Conservation (phyloP, 164 flowering plant genomes). For the Stephania japonica region DNA sequence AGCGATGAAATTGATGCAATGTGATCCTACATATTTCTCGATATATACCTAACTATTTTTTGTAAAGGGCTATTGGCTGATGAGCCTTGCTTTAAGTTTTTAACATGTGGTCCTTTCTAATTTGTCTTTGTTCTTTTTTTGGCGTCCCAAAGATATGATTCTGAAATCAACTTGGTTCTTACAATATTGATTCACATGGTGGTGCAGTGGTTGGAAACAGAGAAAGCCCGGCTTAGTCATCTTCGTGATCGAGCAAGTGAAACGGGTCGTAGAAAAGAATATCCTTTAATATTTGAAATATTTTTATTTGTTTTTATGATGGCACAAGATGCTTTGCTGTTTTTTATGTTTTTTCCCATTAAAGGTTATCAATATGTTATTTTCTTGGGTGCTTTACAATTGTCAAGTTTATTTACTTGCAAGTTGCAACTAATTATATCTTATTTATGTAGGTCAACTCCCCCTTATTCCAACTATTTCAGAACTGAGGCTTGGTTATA, state of each 20-base stretch:
- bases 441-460: background rate
- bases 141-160: background rate
- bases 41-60: background rate
- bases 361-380: background rate
- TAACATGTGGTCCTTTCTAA: background rate
- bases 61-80: background rate
- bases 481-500: too few relatives aligned
- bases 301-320: background rate
- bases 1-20: background rate
- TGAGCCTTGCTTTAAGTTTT: background rate
- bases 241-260: constrained; percentile 99
- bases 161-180: background rate
- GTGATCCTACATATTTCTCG: background rate
- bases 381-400: background rate
- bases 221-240: constrained; percentile 71
- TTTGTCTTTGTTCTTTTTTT: background rate
- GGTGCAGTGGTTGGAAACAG: constrained; percentile 85
- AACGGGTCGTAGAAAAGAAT: constrained; percentile 78
- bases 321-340: background rate
- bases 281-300: constrained; percentile 50
- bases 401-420: background rate
- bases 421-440: background rate
- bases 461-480: too few relatives aligned
- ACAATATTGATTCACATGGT: constrained; percentile 16
- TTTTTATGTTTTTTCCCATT: background rate